These are phyloP conservation scores for Carex kokanica DNA, from an alignment of 176 grass and related monocot genomes.

Conservation along the genomic window DNA sequence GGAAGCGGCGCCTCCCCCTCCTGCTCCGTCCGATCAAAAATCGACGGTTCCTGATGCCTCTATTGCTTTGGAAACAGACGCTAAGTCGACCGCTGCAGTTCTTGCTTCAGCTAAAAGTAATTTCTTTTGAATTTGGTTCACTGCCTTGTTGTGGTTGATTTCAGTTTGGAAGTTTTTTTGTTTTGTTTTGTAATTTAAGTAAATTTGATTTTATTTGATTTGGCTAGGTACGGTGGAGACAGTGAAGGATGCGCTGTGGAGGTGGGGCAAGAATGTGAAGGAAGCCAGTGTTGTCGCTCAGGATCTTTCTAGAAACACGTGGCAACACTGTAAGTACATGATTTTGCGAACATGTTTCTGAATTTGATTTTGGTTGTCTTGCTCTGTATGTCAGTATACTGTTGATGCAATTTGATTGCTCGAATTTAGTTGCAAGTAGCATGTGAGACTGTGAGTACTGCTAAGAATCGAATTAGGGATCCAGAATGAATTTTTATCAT, in stretches of 20 bases:
- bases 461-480: background rate
- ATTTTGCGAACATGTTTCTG: background rate
- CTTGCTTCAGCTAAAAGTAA: constrained; percentile 56
- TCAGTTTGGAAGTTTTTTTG: background rate
- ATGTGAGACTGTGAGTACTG: background rate
- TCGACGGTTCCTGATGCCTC: constrained; percentile 36
- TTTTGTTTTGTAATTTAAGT: background rate
- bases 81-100: constrained; percentile 38
- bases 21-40: constrained; percentile 29
- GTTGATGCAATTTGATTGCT: background rate
- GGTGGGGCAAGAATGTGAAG: constrained; percentile 72
- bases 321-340: constrained; percentile 81
- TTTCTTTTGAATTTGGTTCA: background rate
- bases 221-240: constrained; percentile 59
- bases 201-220: constrained; percentile 30
- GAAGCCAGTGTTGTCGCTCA: constrained; percentile 65
- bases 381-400: background rate
- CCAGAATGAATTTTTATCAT: background rate
- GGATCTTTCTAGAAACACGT: constrained; percentile 80
- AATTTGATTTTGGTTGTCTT: constrained; percentile 2
- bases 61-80: constrained; percentile 36
- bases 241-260: constrained; percentile 62
- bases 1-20: constrained; percentile 5
- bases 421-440: constrained; percentile 34
- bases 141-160: background rate